phyloP scores from a whole-genome alignment of 2,329 filamentous ascomycete species.

The Arthrobotrys sphaeroides region DNA sequence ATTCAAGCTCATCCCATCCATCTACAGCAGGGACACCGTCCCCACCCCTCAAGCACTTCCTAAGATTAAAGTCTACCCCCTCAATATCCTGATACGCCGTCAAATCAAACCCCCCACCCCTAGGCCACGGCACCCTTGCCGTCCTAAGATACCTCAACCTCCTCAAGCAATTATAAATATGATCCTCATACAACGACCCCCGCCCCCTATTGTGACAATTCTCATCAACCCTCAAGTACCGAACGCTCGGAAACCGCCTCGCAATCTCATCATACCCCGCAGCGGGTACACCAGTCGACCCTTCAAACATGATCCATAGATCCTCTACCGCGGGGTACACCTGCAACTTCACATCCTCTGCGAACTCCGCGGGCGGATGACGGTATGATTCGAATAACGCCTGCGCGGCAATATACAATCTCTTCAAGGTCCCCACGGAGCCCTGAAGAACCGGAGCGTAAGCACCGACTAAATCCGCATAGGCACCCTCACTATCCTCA shows the following conservation, averaged over 20 bases:
- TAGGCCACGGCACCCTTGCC: conserved; percentile 4
- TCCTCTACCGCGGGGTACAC: neutral
- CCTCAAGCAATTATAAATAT: neutral
- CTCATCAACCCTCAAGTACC: neutral
- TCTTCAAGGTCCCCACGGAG: neutral
- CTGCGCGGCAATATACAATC: neutral
- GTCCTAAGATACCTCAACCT: neutral
- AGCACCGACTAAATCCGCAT: neutral
- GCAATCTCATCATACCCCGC: conserved; percentile 1
- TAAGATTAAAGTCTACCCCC: neutral
- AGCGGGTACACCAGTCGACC: neutral
- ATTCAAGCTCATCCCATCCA: neutral
- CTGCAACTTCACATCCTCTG: neutral
- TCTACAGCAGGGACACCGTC: neutral
- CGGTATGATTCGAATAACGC: neutral
- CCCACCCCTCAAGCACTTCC: neutral
- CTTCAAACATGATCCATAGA: neutral
- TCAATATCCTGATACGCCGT: neutral
- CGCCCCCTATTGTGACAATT: neutral
- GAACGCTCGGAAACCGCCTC: neutral
- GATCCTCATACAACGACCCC: neutral
- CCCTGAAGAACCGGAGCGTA: neutral
- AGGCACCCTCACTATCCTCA: neutral
- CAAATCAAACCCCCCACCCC: neutral
- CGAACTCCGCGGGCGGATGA: neutral